Conservation (phyloP, 495 filamentous ascomycete genomes). For the Aspergillus bertholletiae region DNA sequence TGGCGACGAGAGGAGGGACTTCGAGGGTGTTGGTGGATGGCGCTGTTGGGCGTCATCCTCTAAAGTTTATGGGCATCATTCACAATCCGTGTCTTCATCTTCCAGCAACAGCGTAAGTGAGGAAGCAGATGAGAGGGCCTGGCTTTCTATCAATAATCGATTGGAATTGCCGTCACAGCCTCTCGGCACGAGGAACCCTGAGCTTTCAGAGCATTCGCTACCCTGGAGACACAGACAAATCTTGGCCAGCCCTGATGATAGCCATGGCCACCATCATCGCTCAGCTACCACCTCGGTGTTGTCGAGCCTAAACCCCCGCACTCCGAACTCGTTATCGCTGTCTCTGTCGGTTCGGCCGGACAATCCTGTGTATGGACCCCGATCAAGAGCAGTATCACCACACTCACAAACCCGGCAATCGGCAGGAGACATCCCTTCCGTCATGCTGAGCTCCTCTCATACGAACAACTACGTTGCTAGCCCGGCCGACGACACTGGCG, state of each 20-base stretch:
- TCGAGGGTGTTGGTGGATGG: slow-evolving; percentile 86
- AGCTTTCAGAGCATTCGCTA: slow-evolving; percentile 4
- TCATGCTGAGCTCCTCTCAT: not conserved
- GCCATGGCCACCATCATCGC: slow-evolving; percentile 24
- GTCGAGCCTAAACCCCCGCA: slow-evolving; percentile 9
- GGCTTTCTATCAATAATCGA: slow-evolving; percentile 71
- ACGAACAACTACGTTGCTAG: not conserved
- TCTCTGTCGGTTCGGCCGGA: slow-evolving; percentile 19
- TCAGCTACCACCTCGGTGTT: slow-evolving; percentile 34
- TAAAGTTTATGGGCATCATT: slow-evolving; percentile 23
- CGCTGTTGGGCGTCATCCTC: slow-evolving; percentile 32
- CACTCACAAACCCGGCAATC: slow-evolving; percentile 11
- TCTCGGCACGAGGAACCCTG: slow-evolving; percentile 17
- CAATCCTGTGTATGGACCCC: not conserved
- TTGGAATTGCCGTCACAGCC: slow-evolving; percentile 59
- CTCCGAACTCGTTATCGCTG: slow-evolving; percentile 14
- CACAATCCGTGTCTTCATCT: slow-evolving; percentile 39
- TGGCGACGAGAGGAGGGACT: slow-evolving; percentile 59
- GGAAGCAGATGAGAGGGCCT: slow-evolving; percentile 57
- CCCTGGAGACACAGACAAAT: not conserved
- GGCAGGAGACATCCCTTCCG: slow-evolving; percentile 1
- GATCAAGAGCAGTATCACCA: slow-evolving; percentile 5
- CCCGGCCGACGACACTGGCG: slow-evolving; percentile 12
- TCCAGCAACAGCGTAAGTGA: slow-evolving; percentile 17
- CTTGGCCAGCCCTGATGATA: not conserved